Percentiles rank a stretch among this genome's conserved stretches.
phyloP scores from a whole-genome alignment of 495 filamentous ascomycete genomes.

The Chaetomidium leptoderma region DNA sequence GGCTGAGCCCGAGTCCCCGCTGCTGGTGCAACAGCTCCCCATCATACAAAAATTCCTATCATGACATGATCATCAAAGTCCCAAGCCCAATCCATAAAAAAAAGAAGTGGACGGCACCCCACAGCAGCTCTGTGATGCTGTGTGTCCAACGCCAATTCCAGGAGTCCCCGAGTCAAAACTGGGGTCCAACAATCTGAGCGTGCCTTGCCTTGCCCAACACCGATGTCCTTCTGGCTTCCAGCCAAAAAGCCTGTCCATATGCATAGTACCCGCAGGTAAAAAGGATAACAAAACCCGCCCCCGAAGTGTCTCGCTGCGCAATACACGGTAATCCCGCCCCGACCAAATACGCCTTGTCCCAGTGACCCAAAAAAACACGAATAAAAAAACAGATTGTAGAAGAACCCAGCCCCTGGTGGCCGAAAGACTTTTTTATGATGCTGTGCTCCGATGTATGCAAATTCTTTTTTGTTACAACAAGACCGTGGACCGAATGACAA shows the following conservation, averaged over 20 bases:
- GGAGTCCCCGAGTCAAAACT: constrained; percentile 9
- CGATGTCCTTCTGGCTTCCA: constrained; percentile 12
- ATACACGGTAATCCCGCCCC: constrained; percentile 23
- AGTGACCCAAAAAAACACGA: constrained; percentile 24
- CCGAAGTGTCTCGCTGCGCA: constrained; percentile 35
- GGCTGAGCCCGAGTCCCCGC: neutral
- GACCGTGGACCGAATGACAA: constrained; percentile 31
- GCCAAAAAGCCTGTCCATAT: constrained; percentile 17
- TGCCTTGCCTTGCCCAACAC: constrained; percentile 12
- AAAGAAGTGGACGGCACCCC: constrained; percentile 3
- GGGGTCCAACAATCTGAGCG: constrained; percentile 17
- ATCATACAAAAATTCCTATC: constrained; percentile 19
- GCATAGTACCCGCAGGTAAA: constrained; percentile 36
- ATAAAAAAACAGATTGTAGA: constrained; percentile 33
- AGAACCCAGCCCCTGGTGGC: constrained; percentile 19
- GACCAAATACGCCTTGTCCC: constrained; percentile 32
- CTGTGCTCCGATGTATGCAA: constrained; percentile 51
- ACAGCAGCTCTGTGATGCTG: constrained; percentile 10
- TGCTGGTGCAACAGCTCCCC: constrained; percentile 7
- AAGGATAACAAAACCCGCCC: constrained; percentile 35
- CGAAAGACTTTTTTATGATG: constrained; percentile 48
- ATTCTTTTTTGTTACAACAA: constrained; percentile 45
- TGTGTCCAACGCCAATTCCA: constrained; percentile 23
- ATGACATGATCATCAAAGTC: constrained; percentile 24
- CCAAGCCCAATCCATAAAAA: constrained; percentile 6